Conservation (phyloP, 495 filamentous ascomycete species). For the Aspergillus conjunctus region DNA sequence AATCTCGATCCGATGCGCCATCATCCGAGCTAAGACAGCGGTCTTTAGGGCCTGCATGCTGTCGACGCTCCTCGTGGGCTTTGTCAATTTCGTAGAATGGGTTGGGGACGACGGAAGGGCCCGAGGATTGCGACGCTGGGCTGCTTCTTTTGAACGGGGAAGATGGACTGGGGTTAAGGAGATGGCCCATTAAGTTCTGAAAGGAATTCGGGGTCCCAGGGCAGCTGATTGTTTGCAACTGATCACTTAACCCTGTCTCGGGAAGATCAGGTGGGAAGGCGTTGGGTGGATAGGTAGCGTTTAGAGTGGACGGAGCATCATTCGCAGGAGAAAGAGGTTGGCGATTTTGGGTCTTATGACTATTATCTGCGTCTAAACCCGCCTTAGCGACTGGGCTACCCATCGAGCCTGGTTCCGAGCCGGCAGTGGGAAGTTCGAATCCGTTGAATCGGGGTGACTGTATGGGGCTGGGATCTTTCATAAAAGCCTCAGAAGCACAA, state of each 20-base stretch:
- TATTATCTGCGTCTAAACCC: conserved; percentile 2
- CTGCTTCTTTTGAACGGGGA: conserved; percentile 7
- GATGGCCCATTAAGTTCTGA: conserved; percentile 15
- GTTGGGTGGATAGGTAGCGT: conserved; percentile 16
- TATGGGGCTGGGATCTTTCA: conserved; percentile 17
- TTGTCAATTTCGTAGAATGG: conserved; percentile 33
- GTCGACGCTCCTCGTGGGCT: conserved; percentile 23
- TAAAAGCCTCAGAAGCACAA: not conserved
- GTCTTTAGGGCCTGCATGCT: not conserved
- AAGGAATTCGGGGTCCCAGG: conserved; percentile 14
- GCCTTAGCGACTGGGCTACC: not conserved
- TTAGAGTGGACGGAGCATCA: conserved; percentile 4
- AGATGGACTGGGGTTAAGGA: conserved; percentile 4
- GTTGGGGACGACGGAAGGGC: conserved; percentile 26
- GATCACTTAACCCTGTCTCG: conserved; percentile 18
- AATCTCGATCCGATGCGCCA: conserved; percentile 7
- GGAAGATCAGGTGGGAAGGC: conserved; percentile 1
- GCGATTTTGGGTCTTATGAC: conserved; percentile 1
- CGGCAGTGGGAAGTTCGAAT: conserved; percentile 17
- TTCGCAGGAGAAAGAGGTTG: not conserved
- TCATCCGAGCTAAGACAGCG: conserved; percentile 19
- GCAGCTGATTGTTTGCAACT: conserved; percentile 24
- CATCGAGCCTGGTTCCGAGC: not conserved
- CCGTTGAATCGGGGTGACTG: conserved; percentile 28
- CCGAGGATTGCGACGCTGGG: conserved; percentile 15